phyloP scores from a whole-genome alignment of 305 asterid species.

The Fraxinus dipetala region DNA sequence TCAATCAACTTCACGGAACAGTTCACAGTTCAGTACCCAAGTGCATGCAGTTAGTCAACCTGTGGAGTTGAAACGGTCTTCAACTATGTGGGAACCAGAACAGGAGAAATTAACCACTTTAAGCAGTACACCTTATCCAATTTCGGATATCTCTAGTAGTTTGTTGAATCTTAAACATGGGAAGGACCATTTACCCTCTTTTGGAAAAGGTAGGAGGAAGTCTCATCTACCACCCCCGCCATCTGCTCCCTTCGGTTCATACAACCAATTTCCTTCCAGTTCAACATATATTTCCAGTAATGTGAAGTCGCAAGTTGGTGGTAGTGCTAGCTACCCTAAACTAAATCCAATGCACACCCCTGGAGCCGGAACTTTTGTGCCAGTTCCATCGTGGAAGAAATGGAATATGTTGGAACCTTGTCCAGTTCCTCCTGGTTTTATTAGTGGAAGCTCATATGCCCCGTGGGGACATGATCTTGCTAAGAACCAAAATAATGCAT shows the following conservation, averaged over 20 bases:
- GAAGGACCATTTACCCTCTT: slow-evolving; percentile 22
- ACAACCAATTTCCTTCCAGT: slow-evolving; percentile 20
- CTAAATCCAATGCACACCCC: slow-evolving; percentile 4
- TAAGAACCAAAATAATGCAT: slow-evolving; percentile 27
- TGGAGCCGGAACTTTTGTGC: slow-evolving; percentile 28
- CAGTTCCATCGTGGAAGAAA: slow-evolving; percentile 30
- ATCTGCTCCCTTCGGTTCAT: slow-evolving; percentile 4
- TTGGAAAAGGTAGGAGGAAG: slow-evolving; percentile 34
- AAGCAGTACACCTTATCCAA: slow-evolving; percentile 25
- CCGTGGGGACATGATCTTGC: slow-evolving; percentile 26
- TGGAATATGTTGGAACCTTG: slow-evolving; percentile 30
- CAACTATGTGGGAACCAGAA: slow-evolving; percentile 22
- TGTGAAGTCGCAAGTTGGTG: neutral
- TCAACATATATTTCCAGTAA: slow-evolving; percentile 3
- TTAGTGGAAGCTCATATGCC: slow-evolving; percentile 25
- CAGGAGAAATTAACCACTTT: slow-evolving; percentile 29
- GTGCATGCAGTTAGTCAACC: slow-evolving; percentile 16
- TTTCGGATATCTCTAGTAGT: slow-evolving; percentile 20
- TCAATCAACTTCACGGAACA: slow-evolving; percentile 26
- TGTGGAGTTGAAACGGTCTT: slow-evolving; percentile 30
- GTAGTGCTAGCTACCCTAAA: slow-evolving; percentile 17
- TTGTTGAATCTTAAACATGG: slow-evolving; percentile 8
- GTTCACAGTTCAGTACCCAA: slow-evolving; percentile 11
- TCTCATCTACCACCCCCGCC: slow-evolving; percentile 18
- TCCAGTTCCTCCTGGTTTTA: slow-evolving; percentile 27